Percentiles rank a stretch among this genome's conserved stretches.
These are phyloP conservation scores for Maudiozyma turicensis DNA, from an alignment of 805 yeast species.

Conservation along the genomic window DNA sequence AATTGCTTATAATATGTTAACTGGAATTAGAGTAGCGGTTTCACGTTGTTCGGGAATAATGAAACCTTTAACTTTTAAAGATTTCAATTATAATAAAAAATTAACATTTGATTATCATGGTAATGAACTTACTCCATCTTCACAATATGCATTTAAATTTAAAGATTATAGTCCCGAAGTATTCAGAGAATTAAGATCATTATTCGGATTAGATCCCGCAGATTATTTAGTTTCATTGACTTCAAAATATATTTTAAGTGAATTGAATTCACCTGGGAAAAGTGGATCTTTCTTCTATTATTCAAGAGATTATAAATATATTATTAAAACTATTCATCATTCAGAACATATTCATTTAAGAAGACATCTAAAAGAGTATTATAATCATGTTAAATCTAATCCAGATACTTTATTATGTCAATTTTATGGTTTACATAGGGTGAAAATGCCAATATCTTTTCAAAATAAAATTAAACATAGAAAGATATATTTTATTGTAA, in stretches of 20 bases:
- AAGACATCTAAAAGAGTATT: constrained; percentile 62
- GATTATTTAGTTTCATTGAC: constrained; percentile 89
- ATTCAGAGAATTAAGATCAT: constrained; percentile 69
- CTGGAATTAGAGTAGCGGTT: constrained; percentile 93
- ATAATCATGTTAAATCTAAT: constrained; percentile 69
- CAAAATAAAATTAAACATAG: constrained; percentile 36
- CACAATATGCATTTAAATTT: constrained; percentile 91
- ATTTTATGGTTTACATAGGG: constrained; percentile 89
- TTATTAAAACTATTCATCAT: constrained; percentile 92
- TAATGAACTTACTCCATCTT: constrained; percentile 82
- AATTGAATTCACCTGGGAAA: constrained; percentile 92
- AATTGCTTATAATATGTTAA: constrained; percentile 93
- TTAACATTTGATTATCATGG: constrained; percentile 82
- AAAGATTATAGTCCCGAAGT: constrained; percentile 95
- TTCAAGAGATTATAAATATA: constrained; percentile 85
- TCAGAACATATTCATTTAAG: constrained; percentile 82
- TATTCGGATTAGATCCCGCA: constrained; percentile 89
- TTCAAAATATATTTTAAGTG: constrained; percentile 83
- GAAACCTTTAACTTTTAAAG: constrained; percentile 55
- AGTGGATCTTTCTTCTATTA: constrained; percentile 94
- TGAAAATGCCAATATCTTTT: constrained; percentile 66
- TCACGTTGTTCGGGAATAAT: constrained; percentile 83
- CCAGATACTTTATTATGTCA: constrained; percentile 87
- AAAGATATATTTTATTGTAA: constrained; percentile 85
- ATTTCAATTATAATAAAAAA: constrained; percentile 66